These are phyloP conservation scores for Phyllosticta ampelicida DNA, from an alignment of 2,329 filamentous ascomycete genomes.

Conservation along the genomic window DNA sequence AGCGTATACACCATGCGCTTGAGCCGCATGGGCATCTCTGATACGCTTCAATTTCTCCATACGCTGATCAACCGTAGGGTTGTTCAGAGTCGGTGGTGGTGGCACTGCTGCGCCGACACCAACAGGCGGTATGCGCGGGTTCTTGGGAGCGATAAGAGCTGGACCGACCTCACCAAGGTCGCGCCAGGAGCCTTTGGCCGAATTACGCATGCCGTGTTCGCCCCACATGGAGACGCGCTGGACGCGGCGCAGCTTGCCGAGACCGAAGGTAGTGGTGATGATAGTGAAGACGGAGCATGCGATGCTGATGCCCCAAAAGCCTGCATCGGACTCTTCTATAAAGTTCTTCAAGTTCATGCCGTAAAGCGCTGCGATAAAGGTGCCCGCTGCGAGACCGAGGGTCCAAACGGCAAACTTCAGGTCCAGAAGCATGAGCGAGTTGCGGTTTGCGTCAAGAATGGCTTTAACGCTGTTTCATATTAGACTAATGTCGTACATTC, in stretches of 20 bases:
- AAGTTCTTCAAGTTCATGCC: constrained; percentile 99
- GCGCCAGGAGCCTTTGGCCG: constrained; percentile 2
- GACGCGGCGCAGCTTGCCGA: constrained; percentile 72
- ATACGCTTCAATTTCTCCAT: constrained; percentile 6
- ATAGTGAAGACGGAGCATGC: constrained; percentile 62
- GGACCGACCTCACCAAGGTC: not conserved
- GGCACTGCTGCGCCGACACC: not conserved
- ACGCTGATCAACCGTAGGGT: not conserved
- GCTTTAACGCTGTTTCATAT: constrained; percentile 64
- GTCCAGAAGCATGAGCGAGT: constrained; percentile 93
- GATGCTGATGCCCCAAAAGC: constrained; percentile 66
- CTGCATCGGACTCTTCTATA: constrained; percentile 84
- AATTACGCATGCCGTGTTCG: constrained; percentile 23
- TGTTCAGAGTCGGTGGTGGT: not conserved
- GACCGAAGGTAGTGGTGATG: constrained; percentile 71
- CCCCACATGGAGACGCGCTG: constrained; percentile 84
- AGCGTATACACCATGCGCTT: constrained; percentile 1
- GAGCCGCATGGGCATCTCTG: constrained; percentile 1
- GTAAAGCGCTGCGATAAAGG: constrained; percentile 96
- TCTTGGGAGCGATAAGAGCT: too few species aligned
- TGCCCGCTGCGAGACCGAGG: constrained; percentile 85
- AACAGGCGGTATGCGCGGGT: not conserved
- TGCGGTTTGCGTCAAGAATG: constrained; percentile 95
- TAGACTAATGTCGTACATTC: not conserved
- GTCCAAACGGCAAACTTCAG: constrained; percentile 95